phyloP scores from a whole-genome alignment of 2,329 filamentous ascomycete genomes.

The Botrytis fragariae region DNA sequence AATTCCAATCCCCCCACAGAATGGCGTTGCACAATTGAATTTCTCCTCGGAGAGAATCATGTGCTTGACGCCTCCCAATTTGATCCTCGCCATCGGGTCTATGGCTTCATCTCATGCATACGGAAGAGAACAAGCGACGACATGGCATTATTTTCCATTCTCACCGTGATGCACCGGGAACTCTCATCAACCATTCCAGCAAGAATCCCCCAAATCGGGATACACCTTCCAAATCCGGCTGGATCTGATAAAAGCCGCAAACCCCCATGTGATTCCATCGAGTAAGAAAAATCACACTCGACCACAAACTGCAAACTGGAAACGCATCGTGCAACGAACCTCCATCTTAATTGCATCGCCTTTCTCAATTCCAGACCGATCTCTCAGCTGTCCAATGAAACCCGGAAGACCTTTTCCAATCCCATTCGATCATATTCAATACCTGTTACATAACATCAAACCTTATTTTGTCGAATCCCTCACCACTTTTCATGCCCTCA shows the following conservation, averaged over 20 bases:
- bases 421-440: constrained; percentile 3
- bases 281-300: not conserved
- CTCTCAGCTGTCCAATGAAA: not conserved
- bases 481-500: not conserved
- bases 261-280: constrained; percentile 5
- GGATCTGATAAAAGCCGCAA: not conserved
- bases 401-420: not conserved
- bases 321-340: not conserved
- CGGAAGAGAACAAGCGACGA: not conserved
- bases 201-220: not conserved
- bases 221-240: not conserved
- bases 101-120: not conserved
- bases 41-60: constrained; percentile 18
- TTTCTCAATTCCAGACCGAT: not conserved
- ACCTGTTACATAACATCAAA: constrained; percentile 3
- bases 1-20: not conserved
- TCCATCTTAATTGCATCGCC: not conserved
- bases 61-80: not conserved
- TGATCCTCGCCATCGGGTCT: not conserved
- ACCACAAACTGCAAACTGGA: not conserved
- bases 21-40: constrained; percentile 1
- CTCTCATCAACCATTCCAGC: not conserved
- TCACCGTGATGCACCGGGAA: not conserved
- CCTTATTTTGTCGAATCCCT: not conserved
- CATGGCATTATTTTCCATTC: not conserved